These are phyloP conservation scores for Turritis glabra DNA, from an alignment of 345 rosid species.

Conservation along the genomic window DNA sequence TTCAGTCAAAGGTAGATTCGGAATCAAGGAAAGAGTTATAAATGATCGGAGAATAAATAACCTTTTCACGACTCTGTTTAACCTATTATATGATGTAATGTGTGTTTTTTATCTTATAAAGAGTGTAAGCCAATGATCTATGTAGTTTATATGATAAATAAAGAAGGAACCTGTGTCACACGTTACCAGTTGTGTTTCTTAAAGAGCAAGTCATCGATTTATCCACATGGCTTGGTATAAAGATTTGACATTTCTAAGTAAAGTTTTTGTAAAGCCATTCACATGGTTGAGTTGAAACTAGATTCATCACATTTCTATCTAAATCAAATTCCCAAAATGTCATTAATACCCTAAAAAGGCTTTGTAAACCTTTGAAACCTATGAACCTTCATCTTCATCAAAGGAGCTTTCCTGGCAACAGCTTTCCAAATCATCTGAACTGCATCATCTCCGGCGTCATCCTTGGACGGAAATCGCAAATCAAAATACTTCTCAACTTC, in stretches of 20 bases:
- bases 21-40: constrained; percentile 37
- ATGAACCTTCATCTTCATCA: constrained; percentile 61
- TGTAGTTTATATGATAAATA: background rate
- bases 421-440: constrained; percentile 97
- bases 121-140: constrained; percentile 3
- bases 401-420: constrained; percentile 71
- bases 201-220: background rate
- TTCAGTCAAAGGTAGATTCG: constrained; percentile 21
- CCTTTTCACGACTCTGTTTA: background rate
- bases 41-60: background rate
- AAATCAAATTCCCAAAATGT: background rate
- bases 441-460: constrained; percentile 52
- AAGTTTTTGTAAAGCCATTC: background rate
- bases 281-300: background rate
- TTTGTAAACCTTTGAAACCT: constrained; percentile 54
- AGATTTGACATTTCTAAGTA: background rate
- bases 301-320: constrained; percentile 6
- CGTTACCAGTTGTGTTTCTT: background rate
- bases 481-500: constrained; percentile 61
- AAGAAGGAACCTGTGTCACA: background rate
- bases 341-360: constrained; percentile 10
- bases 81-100: constrained; percentile 5
- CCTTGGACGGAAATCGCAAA: constrained; percentile 64
- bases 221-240: background rate
- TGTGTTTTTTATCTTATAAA: background rate